These are phyloP conservation scores for Lumnitzera racemosa DNA, from an alignment of 345 rosid genomes.

Conservation along the genomic window DNA sequence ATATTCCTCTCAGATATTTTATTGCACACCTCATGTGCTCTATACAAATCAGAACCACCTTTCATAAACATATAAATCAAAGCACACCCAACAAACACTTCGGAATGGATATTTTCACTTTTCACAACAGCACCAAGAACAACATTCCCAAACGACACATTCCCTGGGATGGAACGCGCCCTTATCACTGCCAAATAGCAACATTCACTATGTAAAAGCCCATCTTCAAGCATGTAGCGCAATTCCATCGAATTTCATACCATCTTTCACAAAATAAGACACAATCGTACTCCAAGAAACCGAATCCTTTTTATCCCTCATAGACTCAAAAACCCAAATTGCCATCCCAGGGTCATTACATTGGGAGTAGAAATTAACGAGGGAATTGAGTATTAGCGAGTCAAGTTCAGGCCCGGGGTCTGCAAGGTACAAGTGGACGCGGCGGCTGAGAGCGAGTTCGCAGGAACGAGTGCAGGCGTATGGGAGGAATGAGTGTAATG, in stretches of 20 bases:
- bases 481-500: too few species aligned
- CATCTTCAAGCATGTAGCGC: conserved; percentile 33
- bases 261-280: conserved; percentile 48
- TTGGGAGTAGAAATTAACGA: conserved; percentile 64
- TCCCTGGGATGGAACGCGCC: conserved; percentile 41
- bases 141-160: conserved; percentile 26
- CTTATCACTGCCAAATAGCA: conserved; percentile 49
- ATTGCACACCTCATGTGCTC: conserved; percentile 50
- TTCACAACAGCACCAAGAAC: conserved; percentile 46
- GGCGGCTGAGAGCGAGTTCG: conserved; percentile 45
- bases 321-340: conserved; percentile 30
- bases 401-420: conserved; percentile 39
- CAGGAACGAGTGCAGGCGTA: conserved; percentile 62
- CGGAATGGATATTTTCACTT: conserved; percentile 39
- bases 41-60: conserved; percentile 34
- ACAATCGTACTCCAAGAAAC: conserved; percentile 78
- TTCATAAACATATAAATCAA: conserved; percentile 55
- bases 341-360: conserved; percentile 43
- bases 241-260: conserved; percentile 34
- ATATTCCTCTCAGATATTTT: conserved; percentile 10
- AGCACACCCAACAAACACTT: conserved; percentile 57
- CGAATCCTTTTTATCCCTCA: conserved; percentile 51
- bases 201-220: conserved; percentile 54
- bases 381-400: conserved; percentile 49
- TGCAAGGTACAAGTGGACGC: conserved; percentile 35